Evolutionary conservation across 176 grass and related monocot species (phyloP), one percentile per base, ranked within the genome.

Genomic region (Aegilops tauschii): DNA sequence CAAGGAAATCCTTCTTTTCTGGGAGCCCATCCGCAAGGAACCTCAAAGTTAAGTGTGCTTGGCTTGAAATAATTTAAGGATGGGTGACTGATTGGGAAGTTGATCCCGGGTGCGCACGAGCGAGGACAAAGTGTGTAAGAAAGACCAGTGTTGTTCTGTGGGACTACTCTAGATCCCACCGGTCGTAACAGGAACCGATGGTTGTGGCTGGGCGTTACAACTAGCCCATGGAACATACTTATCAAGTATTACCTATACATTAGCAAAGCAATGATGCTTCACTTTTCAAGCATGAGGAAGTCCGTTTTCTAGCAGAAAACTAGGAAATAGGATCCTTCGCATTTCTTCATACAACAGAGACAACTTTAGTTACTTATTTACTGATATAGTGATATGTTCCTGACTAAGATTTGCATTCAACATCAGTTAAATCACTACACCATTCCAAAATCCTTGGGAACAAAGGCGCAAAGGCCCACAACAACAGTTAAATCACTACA

Each of bases 241-340:
- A 76, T 30, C 29, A 76, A 76, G 14, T 44, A 76, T 28, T 50
- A 25, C 23, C 23, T 25, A 25, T 76, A 76, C 44, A 52, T 52
- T 52, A 76, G 73, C 50, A 82, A 64, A 64, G 2, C 14, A 76
- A 76, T 67, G 37, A 61, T 65, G 70, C 8, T 20, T 67, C n/a
- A 65, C 58, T 76, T 80, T 79, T 75, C 29, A 83, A 28, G 61
- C 27, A 80, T 65, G 59, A 66, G 44, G 56, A 21, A 59, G 7
- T 21, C 56, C 20, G 1, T 21, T 58, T 58, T 58, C 54, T 58
- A 58, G 18, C 18, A 20, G 56, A 59, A 59, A 59, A 59, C 56
- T 59, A 59, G 18, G 18, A 87, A 56, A 63, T 35, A 62, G 6
- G 14, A 69, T 68, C 35, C 32, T 59, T 59, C 3, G n/a, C 64